Percentiles rank a stretch among this genome's conserved stretches.
phyloP scores from a whole-genome alignment of 768 basidiomycete species.

The Tulasnella sp. region DNA sequence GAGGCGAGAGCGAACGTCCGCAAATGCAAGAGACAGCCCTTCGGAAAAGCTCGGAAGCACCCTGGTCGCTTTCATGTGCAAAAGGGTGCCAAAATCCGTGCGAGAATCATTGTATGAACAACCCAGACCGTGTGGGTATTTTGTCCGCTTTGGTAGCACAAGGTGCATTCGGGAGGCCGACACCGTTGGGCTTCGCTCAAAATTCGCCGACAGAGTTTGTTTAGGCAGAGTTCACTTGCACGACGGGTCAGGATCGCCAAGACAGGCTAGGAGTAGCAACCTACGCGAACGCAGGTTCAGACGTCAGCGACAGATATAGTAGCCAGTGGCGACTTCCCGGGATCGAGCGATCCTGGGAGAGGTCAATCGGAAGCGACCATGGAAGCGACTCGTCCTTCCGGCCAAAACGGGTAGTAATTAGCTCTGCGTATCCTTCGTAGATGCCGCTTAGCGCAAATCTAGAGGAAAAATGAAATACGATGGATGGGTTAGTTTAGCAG shows the following conservation, averaged over 20 bases:
- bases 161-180: neutral
- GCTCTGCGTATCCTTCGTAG: neutral
- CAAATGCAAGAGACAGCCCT: neutral
- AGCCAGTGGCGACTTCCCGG: neutral
- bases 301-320: neutral
- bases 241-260: neutral
- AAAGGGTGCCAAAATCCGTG: neutral
- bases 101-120: neutral
- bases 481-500: neutral
- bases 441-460: neutral
- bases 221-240: neutral
- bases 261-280: neutral
- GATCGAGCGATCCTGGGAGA: neutral
- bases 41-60: neutral
- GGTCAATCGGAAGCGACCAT: neutral
- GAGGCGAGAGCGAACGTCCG: neutral
- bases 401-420: neutral
- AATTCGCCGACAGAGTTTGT: neutral
- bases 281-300: neutral
- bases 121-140: neutral
- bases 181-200: neutral
- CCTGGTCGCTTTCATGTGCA: neutral
- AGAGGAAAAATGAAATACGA: neutral
- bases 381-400: neutral
- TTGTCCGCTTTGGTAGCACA: neutral